Percentiles rank a stretch among this genome's conserved stretches.
These are phyloP conservation scores for Crithidia expoeki DNA, from an alignment of 208 protist species.

Conservation along the genomic window DNA sequence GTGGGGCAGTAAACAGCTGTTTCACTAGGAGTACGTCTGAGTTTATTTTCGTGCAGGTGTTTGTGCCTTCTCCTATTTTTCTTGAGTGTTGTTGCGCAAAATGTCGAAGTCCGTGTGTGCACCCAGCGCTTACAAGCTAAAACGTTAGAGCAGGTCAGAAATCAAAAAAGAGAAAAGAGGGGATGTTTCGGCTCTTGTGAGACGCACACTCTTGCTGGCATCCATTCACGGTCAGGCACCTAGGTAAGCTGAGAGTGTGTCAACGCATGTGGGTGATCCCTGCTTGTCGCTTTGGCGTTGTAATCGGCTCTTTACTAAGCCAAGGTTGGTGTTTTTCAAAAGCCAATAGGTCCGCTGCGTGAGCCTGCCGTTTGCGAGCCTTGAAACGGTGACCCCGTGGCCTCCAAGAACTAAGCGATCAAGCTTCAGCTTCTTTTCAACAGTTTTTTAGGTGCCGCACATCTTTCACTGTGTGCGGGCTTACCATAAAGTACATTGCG, in stretches of 20 bases:
- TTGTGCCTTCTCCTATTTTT: too few species aligned
- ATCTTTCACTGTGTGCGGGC: slow-evolving; percentile 91
- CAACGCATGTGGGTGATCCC: too few species aligned
- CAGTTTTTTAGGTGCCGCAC: slow-evolving; percentile 64
- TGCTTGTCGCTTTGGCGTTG: too few species aligned
- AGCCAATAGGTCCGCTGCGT: neutral
- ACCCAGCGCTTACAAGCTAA: too few species aligned
- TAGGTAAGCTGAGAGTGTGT: too few species aligned
- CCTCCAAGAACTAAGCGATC: slow-evolving; percentile 20
- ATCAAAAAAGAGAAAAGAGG: neutral
- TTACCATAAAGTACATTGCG: slow-evolving; percentile 92
- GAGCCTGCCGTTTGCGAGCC: neutral
- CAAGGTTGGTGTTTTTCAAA: neutral
- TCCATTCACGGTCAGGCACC: too few species aligned
- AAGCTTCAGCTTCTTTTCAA: slow-evolving; percentile 26
- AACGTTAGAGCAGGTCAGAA: neutral
- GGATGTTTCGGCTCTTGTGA: neutral
- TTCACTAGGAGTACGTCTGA: too few species aligned
- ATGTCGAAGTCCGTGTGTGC: too few species aligned
- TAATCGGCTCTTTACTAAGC: neutral
- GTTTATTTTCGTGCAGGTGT: too few species aligned
- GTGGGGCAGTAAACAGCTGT: too few species aligned
- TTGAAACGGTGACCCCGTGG: neutral
- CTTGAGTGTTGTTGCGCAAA: too few species aligned
- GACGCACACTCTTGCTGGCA: too few species aligned